Evolutionary conservation across 2,329 filamentous ascomycete species (phyloP), one percentile per base, ranked within the genome.

Genomic region (Domatiomyces catenatus): DNA sequence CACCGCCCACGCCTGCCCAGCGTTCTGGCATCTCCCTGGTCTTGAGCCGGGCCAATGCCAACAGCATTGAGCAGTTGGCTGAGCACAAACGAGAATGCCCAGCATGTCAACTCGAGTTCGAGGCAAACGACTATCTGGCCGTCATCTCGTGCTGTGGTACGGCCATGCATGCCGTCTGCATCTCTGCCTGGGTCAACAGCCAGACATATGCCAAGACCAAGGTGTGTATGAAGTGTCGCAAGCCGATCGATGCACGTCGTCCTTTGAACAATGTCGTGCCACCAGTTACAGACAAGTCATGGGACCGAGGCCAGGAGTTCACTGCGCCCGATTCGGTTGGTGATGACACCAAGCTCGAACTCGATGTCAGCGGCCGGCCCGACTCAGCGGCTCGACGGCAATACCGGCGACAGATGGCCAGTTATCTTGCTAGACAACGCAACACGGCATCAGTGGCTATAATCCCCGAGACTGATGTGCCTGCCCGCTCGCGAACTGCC

Each of bases 131-230:
- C 42, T 58, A 52, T 49, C 49, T 56, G 50, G 54, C 56, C 10
- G 42, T 54, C 42, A 53, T 58, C 17, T 54, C 48, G 24, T 58
- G 56, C 50, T 58, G 56, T 42, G 48, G 49, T 42, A 58, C 54
- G 10, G 48, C 52, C 10, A 56, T 56, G 47, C 56, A 58, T 47
- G 56, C 46, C 8, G 49, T 51, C 17, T 58, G 56, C 24, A 48
- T 58, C n/a, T 58, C 56, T 8, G 56, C 56, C 8, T 58, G 52
- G 52, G 52, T 58, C 20, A 58, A 58, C 46, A 56, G 52, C 20
- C 46, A 49, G 28, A 53, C 51, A 8, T 54, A 55, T 42, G 28
- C 50, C 43, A 56, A 56, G 22, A 56, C 43, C 46, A 52, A 48
- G 28, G 46, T 49, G 8, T 58, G 56, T 42, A 56, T 56, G 52